Evolutionary conservation across 176 grass and related monocot species (phyloP).

Genomic region (Aegilops umbellulata): DNA sequence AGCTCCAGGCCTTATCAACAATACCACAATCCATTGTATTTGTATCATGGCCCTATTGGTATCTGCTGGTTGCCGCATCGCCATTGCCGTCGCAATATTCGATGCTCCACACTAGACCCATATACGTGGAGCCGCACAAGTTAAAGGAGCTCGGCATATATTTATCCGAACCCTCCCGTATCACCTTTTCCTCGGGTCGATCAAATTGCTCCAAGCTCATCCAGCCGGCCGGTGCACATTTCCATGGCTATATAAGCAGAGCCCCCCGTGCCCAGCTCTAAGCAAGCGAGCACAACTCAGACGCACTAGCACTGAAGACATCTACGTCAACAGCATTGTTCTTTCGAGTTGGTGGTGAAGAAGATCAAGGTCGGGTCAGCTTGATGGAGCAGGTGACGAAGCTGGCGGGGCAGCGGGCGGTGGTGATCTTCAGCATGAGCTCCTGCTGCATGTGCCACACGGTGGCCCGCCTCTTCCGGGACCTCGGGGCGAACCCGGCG

Average conservation of each 20-base stretch:
- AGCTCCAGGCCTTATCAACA: constrained; percentile 34
- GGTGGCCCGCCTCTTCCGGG: constrained; percentile 47
- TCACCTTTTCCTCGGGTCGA: background rate
- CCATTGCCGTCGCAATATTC: constrained; percentile 40
- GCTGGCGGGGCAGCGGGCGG: constrained; percentile 61
- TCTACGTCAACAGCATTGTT: too few relatives aligned
- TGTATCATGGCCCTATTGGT: background rate
- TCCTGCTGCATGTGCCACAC: constrained; percentile 93
- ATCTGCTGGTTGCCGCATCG: background rate
- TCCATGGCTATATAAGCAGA: constrained; percentile 46
- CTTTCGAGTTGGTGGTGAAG: too few relatives aligned
- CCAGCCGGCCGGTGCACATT: background rate
- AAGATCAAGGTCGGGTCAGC: too few relatives aligned
- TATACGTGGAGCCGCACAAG: constrained; percentile 17
- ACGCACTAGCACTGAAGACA: too few relatives aligned
- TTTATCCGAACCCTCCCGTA: constrained; percentile 16
- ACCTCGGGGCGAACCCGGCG: constrained; percentile 51
- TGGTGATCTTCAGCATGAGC: constrained; percentile 80
- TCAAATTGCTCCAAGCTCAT: constrained; percentile 10
- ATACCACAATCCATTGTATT: background rate
- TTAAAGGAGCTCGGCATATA: constrained; percentile 1
- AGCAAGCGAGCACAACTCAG: constrained; percentile 7
- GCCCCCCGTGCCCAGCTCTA: background rate
- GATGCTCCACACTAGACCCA: constrained; percentile 18
- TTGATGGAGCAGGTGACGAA: constrained; percentile 57